Base-by-base conservation (phyloP, 2,329 filamentous ascomycete species). In the Fusarium decemcellulare region DNA sequence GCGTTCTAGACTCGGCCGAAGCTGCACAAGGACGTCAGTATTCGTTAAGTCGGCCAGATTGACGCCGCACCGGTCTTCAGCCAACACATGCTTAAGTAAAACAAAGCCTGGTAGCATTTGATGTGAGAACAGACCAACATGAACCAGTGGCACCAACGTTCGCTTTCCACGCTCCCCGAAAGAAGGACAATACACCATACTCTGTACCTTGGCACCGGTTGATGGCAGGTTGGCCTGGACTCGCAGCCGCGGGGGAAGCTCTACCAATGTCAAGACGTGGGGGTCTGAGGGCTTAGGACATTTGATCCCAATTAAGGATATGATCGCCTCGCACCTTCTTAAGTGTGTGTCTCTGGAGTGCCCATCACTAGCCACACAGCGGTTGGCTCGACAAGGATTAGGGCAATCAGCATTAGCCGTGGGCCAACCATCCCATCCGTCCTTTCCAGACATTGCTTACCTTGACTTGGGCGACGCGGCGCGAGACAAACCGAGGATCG, bases 251-350 rank as follows among this genome's bases (percentile, higher is more conserved):
- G 55, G 59, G 59, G 50, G 61, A 52, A 11, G 27, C 36, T 18
- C 36, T 5, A 32, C 29, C 10, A 37, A 30, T 16, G 37, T 40
- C 61, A 40, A 37, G 43, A 39, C 61, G 65, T 61, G 62, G 57
- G 59, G 50, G 65, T 36, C 42, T 14, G 30, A 30, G 14, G 27
- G 46, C 42, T 43, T 36, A 36, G 61, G 16, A 46, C 30, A 23
- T 34, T 18, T 12, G 27, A 42, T 43, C 10, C 18, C 10, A 10
- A 32, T 36, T 62, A 15, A 23, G 63, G 54, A 51, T 37, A 59
- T 61, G 63, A 65, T 63, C 50, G 53, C 40, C 53, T n/a, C 12
- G 16, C 6, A 39, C 36, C 59, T 59, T 29, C 59, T 59, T 29
- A 30, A 34, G 67, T 40, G 40, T 58, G 65, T 63, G 34, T 23